These are phyloP conservation scores for Erysiphe neolycopersici DNA, from an alignment of 2,329 filamentous ascomycete genomes.

Conservation along the genomic window DNA sequence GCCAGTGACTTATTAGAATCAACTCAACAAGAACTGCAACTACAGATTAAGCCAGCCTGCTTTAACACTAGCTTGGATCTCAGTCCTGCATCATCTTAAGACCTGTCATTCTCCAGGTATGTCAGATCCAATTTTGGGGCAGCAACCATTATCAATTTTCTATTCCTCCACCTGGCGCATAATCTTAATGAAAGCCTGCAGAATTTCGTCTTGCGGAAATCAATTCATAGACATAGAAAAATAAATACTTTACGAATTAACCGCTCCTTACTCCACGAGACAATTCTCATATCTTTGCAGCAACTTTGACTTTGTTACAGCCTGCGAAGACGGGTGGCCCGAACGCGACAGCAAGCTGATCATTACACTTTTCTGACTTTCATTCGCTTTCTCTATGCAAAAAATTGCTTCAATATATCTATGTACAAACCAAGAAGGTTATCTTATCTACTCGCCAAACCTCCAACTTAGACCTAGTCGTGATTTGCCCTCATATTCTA, in stretches of 20 bases:
- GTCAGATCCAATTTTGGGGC: neutral
- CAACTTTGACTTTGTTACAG: neutral
- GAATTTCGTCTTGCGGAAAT: neutral
- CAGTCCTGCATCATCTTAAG: neutral
- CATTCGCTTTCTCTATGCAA: constrained; percentile 8
- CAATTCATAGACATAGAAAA: neutral
- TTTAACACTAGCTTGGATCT: neutral
- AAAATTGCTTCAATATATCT: constrained; percentile 8
- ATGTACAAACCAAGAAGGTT: constrained; percentile 14
- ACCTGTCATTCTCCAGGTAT: neutral
- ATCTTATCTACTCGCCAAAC: constrained; percentile 9
- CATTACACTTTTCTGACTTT: neutral
- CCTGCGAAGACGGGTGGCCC: neutral
- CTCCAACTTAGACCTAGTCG: constrained; percentile 7
- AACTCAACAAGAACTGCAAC: neutral
- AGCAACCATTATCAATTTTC: neutral
- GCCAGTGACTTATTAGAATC: neutral
- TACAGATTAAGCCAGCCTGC: neutral
- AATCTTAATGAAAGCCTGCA: neutral
- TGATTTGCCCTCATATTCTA: neutral
- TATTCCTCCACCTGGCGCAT: neutral
- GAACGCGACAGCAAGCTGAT: constrained; percentile 1
- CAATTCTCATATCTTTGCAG: neutral
- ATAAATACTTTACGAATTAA: neutral
- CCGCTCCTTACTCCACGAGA: neutral